These are phyloP conservation scores for Aspergillus eucalypticola DNA, from an alignment of 2,329 filamentous ascomycete species.

Conservation along the genomic window DNA sequence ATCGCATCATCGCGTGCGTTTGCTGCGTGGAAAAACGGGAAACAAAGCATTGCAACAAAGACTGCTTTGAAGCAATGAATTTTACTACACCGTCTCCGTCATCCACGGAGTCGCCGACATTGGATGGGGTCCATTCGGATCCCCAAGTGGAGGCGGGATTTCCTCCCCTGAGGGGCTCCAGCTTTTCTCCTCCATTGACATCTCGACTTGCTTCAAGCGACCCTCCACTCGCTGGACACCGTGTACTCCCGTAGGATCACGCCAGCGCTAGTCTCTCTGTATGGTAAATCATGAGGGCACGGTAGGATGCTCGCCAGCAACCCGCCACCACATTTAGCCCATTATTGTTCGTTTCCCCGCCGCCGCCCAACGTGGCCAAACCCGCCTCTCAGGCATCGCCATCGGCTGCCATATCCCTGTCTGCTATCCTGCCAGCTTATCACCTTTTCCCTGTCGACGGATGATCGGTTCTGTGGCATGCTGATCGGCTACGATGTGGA, in stretches of 20 bases:
- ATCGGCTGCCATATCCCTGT: not conserved
- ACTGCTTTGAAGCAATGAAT: not conserved
- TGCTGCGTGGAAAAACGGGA: too few relatives aligned
- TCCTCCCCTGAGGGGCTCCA: not conserved
- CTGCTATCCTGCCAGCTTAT: not conserved
- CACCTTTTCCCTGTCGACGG: slow-evolving; percentile 10
- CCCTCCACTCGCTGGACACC: not conserved
- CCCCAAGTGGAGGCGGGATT: not conserved
- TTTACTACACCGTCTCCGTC: too few relatives aligned
- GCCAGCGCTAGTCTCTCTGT: slow-evolving; percentile 17
- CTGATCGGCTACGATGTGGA: not conserved
- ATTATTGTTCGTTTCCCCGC: not conserved
- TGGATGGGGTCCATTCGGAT: not conserved
- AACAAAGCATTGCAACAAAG: not conserved
- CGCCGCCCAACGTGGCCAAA: slow-evolving; percentile 4
- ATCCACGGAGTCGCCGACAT: not conserved
- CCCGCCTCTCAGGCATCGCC: not conserved
- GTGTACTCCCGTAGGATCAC: not conserved
- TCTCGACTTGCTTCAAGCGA: not conserved
- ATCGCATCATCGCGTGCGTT: not conserved
- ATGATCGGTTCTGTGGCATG: slow-evolving; percentile 16
- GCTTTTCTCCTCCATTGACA: not conserved
- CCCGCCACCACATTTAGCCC: not conserved
- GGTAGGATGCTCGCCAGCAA: not conserved
- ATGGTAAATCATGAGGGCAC: slow-evolving; percentile 22